Base-by-base conservation (phyloP, 2,329 filamentous ascomycete genomes). In the Ascochyta clinopodiicola region DNA sequence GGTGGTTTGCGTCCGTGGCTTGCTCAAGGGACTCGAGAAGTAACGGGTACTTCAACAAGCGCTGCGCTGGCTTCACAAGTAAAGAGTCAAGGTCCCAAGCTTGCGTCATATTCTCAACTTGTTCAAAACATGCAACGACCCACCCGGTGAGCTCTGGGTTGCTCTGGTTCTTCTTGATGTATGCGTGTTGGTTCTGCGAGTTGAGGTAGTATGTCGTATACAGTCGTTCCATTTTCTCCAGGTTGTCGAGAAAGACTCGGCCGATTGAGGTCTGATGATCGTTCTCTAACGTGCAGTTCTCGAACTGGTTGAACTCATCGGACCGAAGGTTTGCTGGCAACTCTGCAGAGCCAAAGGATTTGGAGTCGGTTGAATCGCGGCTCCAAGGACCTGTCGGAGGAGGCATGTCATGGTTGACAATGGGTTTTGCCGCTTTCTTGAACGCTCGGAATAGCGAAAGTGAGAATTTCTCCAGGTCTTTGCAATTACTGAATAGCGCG, bases 61-160 rank as follows among this genome's bases (percentile, higher is more conserved):
- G 87, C 77, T 99, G 95, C 74, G 96, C 93, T 1, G 95, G 95
- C 76, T 99, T 99, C 71, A 99, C 94, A 19, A 99, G 84, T n/a
- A 99, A 81, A 0, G 95, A 96, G 74, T 97, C 93, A 57, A 99
- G 77, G 74, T 96, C 91, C 95, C 95, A 99, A 0, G 95, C 94
- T 24, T 88, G 87, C 0, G 95, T 99, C 60, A 99, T 83, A 72
- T 97, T 95, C 65, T 92, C 90, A 12, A 94, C 93, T 69, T 94
- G 93, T 65, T 92, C 88, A 69, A 95, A 92, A 76, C 95, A 99
- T 75, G 97, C 94, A 55, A 89, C 89, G 44, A 98, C 82, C 95
- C 95, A 99, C 45, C 96, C 84, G 39, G 81, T 79, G 38, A 88
- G 82, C 21, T 89, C 81, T 78, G 88, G 72, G 81, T 73, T 71